phyloP scores from a whole-genome alignment of 352 stramenopile genomes.

The Globisporangium spiculum region DNA sequence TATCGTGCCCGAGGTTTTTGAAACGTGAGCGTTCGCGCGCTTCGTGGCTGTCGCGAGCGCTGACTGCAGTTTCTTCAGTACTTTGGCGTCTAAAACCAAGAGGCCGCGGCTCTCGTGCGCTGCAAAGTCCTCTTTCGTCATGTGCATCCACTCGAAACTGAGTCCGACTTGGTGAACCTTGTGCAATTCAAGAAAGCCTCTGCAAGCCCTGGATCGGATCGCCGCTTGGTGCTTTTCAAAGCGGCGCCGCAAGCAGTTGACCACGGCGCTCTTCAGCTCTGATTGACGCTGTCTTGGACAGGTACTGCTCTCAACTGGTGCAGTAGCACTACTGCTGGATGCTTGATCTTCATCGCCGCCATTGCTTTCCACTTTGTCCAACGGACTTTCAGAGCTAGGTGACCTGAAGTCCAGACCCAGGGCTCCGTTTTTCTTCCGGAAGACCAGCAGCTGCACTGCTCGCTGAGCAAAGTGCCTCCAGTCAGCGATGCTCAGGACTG shows the following conservation, averaged over 20 bases:
- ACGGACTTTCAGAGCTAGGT: neutral
- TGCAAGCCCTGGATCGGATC: constrained; percentile 24
- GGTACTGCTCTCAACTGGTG: neutral
- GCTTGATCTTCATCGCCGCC: neutral
- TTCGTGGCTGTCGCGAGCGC: constrained; percentile 23
- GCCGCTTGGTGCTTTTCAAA: constrained; percentile 44
- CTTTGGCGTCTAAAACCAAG: constrained; percentile 38
- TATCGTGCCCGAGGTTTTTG: constrained; percentile 8
- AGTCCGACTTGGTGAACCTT: neutral
- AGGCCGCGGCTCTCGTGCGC: constrained; percentile 40
- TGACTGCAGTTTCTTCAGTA: constrained; percentile 28
- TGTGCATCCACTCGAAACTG: constrained; percentile 45
- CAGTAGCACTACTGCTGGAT: neutral
- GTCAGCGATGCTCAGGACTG: constrained; percentile 17
- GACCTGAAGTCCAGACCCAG: constrained; percentile 5
- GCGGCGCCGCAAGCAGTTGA: constrained; percentile 18
- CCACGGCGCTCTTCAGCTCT: constrained; percentile 11
- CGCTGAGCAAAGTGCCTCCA: constrained; percentile 28
- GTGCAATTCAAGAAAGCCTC: constrained; percentile 1
- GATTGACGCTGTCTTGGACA: neutral
- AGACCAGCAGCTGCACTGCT: constrained; percentile 25
- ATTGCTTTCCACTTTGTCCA: neutral
- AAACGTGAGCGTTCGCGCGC: neutral
- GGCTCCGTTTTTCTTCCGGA: constrained; percentile 35
- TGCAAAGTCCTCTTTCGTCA: constrained; percentile 48